These are phyloP conservation scores for Cytospora piceae DNA, from an alignment of 2,329 filamentous ascomycete genomes.

Conservation along the genomic window DNA sequence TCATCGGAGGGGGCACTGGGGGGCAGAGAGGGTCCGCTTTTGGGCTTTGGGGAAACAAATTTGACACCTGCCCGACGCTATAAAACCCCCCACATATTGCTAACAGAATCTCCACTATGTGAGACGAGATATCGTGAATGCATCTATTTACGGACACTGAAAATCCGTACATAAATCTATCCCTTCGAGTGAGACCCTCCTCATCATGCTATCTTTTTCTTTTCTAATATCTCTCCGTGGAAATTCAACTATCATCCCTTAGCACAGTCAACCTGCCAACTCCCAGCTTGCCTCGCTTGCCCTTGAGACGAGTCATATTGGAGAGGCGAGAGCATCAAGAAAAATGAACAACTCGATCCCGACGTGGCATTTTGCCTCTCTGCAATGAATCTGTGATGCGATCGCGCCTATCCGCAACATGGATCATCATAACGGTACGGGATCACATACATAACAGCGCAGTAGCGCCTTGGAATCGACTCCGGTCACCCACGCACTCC, in stretches of 20 bases:
- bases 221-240: neutral
- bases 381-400: neutral
- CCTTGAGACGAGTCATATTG: slow-evolving; percentile 9
- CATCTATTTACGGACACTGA: no score
- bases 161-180: no score
- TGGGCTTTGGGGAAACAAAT: slow-evolving; percentile 3
- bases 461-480: slow-evolving; percentile 17
- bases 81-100: neutral
- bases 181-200: no score
- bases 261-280: neutral
- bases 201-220: no score
- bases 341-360: neutral
- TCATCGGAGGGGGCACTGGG: no score
- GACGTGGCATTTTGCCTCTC: slow-evolving; percentile 16
- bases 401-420: neutral
- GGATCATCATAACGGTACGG: neutral
- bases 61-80: neutral
- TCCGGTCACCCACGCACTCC: slow-evolving; percentile 8
- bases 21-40: neutral
- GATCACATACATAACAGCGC: slow-evolving; percentile 11
- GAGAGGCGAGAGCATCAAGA: neutral
- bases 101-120: neutral
- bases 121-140: neutral
- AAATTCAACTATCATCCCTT: neutral
- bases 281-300: neutral